Evolutionary conservation across 2,329 filamentous ascomycete species (phyloP), one percentile per base, ranked within the genome.

Genomic region (Pseudomassariella vexata): DNA sequence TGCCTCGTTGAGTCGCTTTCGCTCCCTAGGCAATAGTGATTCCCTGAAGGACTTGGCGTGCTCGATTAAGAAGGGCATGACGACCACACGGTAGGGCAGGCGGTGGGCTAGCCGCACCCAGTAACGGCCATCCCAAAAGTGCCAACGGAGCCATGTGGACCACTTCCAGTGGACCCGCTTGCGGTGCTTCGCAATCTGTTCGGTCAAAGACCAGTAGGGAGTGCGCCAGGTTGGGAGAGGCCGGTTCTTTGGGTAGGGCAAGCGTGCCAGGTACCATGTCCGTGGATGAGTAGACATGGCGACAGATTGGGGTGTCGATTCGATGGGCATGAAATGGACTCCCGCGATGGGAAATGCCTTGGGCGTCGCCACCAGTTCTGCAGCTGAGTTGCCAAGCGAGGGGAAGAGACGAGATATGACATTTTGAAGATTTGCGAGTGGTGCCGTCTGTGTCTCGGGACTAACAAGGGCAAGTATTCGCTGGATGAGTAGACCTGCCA

Each of bases 91-190:
- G 30, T 57, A 58, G 3, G 62, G 62, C 6, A 65, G 53, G 5
- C 65, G 62, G 28, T 63, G 55, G 14, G 55, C 53, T 8, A 76
- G 34, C 11, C 66, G 61, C 11, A 80, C 53, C 78, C 78, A 82
- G 53, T 69, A 82, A 3, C 78, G 71, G 0, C 74, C 71, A 50
- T 82, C 78, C 58, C 68, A 82, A 33, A 70, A 50, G 28, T 44
- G 37, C 56, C 62, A 64, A 2, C 31, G 39, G 21, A 35, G 37
- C 57, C 56, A 60, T 3, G n/a, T 5, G 2, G 44, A 36, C 50
- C 53, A 53, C 6, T 39, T 37, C 50, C 50, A 55, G 3, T 6
- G 3, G 15, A 4, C 8, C 9, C n/a, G 7, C 33, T 35, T 5
- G 14, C 15, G 19, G 19, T 20, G 19, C 12, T 28, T 15, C 11